phyloP scores from a whole-genome alignment of 352 stramenopile genomes.

The Globisporangium camurandrum region DNA sequence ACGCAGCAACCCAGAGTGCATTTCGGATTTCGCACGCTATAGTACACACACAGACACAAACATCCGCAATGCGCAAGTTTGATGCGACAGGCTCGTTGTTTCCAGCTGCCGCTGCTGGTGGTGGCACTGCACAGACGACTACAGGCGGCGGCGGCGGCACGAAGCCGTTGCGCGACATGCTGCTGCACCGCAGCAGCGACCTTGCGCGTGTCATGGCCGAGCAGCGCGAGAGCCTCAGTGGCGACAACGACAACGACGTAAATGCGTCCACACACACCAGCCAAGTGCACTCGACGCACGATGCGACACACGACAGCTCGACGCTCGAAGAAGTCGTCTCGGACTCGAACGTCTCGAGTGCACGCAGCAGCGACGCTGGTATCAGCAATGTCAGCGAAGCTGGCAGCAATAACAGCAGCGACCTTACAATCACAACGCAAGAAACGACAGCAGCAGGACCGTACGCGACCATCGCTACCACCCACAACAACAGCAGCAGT shows the following conservation, averaged over 20 bases:
- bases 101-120: not conserved
- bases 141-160: too few relatives aligned
- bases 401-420: not conserved
- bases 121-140: not conserved
- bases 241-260: not conserved
- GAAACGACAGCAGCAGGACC: constrained; percentile 1
- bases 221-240: constrained; percentile 2
- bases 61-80: constrained; percentile 10
- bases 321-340: constrained; percentile 17
- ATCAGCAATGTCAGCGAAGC: not conserved
- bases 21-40: too few relatives aligned
- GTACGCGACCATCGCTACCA: not conserved
- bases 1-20: too few relatives aligned
- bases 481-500: not conserved
- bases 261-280: too few relatives aligned
- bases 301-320: constrained; percentile 6
- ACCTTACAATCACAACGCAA: too few relatives aligned
- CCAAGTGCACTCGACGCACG: too few relatives aligned
- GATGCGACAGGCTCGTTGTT: constrained; percentile 7
- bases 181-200: constrained; percentile 13
- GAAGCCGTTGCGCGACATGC: constrained; percentile 3
- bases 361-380: not conserved
- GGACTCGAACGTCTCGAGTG: constrained; percentile 11
- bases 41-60: too few relatives aligned
- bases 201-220: constrained; percentile 14